Conservation (phyloP, 768 basidiomycete species). For the Flagelloscypha sp. region DNA sequence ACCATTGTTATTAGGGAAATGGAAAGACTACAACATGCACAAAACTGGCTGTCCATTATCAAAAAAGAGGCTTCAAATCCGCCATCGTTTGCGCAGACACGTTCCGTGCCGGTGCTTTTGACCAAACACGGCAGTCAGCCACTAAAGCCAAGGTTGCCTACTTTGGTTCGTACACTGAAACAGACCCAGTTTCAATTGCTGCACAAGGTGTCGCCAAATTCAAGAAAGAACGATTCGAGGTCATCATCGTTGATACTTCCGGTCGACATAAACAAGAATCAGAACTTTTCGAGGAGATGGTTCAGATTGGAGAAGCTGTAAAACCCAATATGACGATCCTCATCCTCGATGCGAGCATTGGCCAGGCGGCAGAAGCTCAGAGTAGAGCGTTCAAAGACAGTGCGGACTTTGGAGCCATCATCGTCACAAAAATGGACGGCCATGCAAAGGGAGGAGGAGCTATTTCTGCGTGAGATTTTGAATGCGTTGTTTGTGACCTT, state of each 20-base stretch:
- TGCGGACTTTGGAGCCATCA: constrained; percentile 96
- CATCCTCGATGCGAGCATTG: constrained; percentile 94
- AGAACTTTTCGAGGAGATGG: constrained; percentile 97
- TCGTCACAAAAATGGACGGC: constrained; percentile 99
- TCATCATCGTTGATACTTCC: constrained; percentile 97
- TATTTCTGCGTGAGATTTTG: constrained; percentile 90
- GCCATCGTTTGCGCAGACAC: constrained; percentile 98
- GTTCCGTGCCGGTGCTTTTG: constrained; percentile 98
- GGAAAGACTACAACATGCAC: constrained; percentile 99
- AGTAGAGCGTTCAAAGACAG: constrained; percentile 95
- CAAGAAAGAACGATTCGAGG: constrained; percentile 96
- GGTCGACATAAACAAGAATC: constrained; percentile 96
- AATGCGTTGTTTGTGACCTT: constrained; percentile 3
- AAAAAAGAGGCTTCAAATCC: constrained; percentile 92
- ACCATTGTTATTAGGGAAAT: constrained; percentile 58
- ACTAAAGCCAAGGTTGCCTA: constrained; percentile 98
- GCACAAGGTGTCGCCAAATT: constrained; percentile 94
- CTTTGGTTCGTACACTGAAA: constrained; percentile 98
- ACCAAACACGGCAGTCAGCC: constrained; percentile 97
- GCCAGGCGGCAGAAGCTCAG: constrained; percentile 97
- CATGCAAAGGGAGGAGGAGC: constrained; percentile 99
- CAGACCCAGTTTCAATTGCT: constrained; percentile 92
- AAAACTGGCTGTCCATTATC: constrained; percentile 96
- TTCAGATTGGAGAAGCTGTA: constrained; percentile 89
- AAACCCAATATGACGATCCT: constrained; percentile 95